Evolutionary conservation across 2,329 filamentous ascomycete genomes (phyloP).

Genomic region (Fusarium praegraminearum): DNA sequence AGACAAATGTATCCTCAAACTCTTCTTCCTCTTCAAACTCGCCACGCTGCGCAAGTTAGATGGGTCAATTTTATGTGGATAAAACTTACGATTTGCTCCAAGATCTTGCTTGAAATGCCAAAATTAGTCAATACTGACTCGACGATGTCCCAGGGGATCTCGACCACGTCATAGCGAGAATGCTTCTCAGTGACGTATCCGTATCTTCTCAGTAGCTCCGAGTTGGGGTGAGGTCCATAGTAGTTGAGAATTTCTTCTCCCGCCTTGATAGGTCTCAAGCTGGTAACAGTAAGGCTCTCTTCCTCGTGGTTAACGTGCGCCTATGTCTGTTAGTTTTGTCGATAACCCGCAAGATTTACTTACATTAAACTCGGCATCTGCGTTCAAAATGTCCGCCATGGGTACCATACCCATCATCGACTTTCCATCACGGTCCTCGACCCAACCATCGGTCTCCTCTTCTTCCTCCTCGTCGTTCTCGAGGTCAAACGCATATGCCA

Average conservation of each 20-base stretch:
- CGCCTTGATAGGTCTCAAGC: conserved; percentile 73
- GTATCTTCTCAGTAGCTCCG: conserved; percentile 85
- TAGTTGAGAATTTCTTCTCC: conserved; percentile 89
- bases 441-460: conserved; percentile 72
- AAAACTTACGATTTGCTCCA: conserved; percentile 58
- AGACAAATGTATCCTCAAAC: conserved; percentile 79
- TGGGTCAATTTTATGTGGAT: neutral
- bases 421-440: conserved; percentile 70
- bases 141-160: conserved; percentile 75
- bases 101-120: conserved; percentile 52
- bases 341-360: conserved; percentile 38
- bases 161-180: conserved; percentile 82
- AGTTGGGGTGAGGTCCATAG: conserved; percentile 85
- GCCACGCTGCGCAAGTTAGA: conserved; percentile 53
- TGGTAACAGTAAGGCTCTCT: conserved; percentile 74
- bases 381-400: conserved; percentile 89
- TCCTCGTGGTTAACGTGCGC: conserved; percentile 67
- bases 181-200: conserved; percentile 88
- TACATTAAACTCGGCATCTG: conserved; percentile 88
- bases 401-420: conserved; percentile 86
- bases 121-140: conserved; percentile 59
- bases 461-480: conserved; percentile 68
- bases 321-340: conserved; percentile 49
- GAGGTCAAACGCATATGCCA: conserved; percentile 93
- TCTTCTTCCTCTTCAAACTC: conserved; percentile 73